Percentiles rank a stretch among this genome's conserved stretches.
Evolutionary conservation across 2,329 filamentous ascomycete species (phyloP).

Genomic region (Xylaria sp.): DNA sequence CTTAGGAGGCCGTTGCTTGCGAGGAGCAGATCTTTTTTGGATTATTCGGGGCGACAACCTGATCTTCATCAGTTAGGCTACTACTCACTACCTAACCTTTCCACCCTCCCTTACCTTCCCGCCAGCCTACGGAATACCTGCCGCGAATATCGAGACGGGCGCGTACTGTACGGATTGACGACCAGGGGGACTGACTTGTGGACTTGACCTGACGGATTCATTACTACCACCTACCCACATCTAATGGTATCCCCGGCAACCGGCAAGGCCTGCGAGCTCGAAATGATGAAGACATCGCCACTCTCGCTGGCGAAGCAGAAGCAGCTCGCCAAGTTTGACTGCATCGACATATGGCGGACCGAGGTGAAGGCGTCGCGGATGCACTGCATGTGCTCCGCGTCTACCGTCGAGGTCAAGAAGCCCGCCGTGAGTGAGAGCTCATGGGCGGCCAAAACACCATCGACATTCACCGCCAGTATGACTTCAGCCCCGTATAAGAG

Average conservation of each 20-base stretch:
- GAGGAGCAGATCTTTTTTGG: background rate
- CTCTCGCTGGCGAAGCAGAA: conserved; percentile 2
- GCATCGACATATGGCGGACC: conserved; percentile 46
- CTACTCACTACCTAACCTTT: background rate
- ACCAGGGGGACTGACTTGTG: background rate
- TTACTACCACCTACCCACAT: background rate
- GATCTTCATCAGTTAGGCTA: background rate
- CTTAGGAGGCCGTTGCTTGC: conserved; percentile 2
- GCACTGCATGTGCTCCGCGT: conserved; percentile 33
- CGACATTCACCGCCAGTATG: background rate
- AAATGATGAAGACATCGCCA: conserved; percentile 7
- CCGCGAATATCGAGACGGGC: background rate
- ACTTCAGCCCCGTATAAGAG: background rate
- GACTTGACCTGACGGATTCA: too few relatives aligned
- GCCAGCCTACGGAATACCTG: background rate
- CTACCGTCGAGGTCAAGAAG: conserved; percentile 16
- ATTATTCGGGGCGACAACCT: background rate
- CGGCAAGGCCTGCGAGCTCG: conserved; percentile 1
- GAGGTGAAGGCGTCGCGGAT: conserved; percentile 40
- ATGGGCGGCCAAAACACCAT: background rate
- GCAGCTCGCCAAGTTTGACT: conserved; percentile 24
- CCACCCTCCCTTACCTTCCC: background rate
- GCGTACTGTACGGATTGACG: background rate
- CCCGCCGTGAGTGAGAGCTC: background rate
- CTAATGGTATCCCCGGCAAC: conserved; percentile 2